Conservation (phyloP, 2,329 filamentous ascomycete genomes). For the Lecanoromycetidae sp. region DNA sequence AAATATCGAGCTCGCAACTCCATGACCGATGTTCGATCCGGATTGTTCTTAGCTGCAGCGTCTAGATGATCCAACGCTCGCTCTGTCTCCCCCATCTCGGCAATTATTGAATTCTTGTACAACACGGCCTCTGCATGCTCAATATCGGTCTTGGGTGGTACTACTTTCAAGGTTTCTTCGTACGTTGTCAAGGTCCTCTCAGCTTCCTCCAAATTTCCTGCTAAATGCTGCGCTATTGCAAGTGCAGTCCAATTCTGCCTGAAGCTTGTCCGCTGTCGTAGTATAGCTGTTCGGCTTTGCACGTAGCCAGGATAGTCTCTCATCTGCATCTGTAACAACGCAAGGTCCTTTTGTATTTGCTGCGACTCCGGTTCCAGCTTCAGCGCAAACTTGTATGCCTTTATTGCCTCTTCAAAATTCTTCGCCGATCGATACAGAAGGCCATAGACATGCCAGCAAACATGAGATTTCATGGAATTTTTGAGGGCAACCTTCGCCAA, state of each 20-base stretch:
- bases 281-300: slow-evolving; percentile 75
- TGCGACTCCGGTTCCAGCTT: slow-evolving; percentile 84
- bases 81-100: slow-evolving; percentile 71
- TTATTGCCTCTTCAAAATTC: slow-evolving; percentile 98
- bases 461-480: slow-evolving; percentile 97
- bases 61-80: slow-evolving; percentile 80
- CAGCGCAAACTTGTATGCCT: slow-evolving; percentile 94
- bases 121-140: slow-evolving; percentile 89
- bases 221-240: slow-evolving; percentile 81
- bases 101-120: slow-evolving; percentile 93
- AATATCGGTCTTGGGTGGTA: slow-evolving; percentile 64
- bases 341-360: slow-evolving; percentile 89
- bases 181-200: slow-evolving; percentile 86
- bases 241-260: slow-evolving; percentile 97
- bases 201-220: slow-evolving; percentile 72
- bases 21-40: slow-evolving; percentile 75
- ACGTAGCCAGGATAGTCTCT: slow-evolving; percentile 90
- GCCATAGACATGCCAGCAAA: slow-evolving; percentile 99
- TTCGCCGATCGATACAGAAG: slow-evolving; percentile 85
- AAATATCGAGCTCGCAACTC: slow-evolving; percentile 80
- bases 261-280: slow-evolving; percentile 67
- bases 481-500: slow-evolving; percentile 85
- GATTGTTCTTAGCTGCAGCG: slow-evolving; percentile 58
- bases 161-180: slow-evolving; percentile 79
- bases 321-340: slow-evolving; percentile 89